Evolutionary conservation across 73 alveolate species (phyloP), one percentile per base, ranked within the genome.

Genomic region (Stentor roeselii): DNA sequence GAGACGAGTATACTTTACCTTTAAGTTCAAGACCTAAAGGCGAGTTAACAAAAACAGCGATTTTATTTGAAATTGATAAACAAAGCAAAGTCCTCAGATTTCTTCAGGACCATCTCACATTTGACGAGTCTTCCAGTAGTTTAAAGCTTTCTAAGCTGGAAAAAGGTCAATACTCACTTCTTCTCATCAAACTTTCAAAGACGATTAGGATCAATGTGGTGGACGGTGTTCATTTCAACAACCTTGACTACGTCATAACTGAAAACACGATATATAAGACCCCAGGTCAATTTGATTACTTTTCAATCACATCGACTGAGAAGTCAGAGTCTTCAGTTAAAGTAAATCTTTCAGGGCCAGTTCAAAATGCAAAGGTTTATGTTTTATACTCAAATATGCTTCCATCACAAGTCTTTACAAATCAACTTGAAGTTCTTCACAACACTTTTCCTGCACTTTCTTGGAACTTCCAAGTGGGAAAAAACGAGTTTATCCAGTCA

Each of bases 1-100:
- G 78, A 75, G 90, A 59, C 58, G 86, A 75, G 27, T 32, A 75
- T 74, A 77, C 39, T 34, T 39, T 60, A 11, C 87, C 87, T 0
- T 27, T 86, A 50, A 50, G n/a, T n/a, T n/a, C n/a, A n/a, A n/a
- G n/a, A n/a, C n/a, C n/a, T n/a, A n/a, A n/a, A n/a, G n/a, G n/a
- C n/a, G n/a, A n/a, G n/a, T n/a, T n/a, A n/a, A n/a, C n/a, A n/a
- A n/a, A n/a, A n/a, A n/a, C n/a, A n/a, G n/a, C n/a, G n/a, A n/a
- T n/a, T n/a, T n/a, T n/a, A n/a, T n/a, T n/a, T n/a, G n/a, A n/a
- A n/a, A n/a, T n/a, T n/a, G n/a, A n/a, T n/a, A n/a, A n/a, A n/a
- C n/a, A n/a, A n/a, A n/a, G n/a, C n/a, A n/a, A n/a, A n/a, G n/a
- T n/a, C n/a, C n/a, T n/a, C n/a, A n/a, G n/a, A n/a, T n/a, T n/a